Evolutionary conservation across 2,329 filamentous ascomycete species (phyloP).

Genomic region (Metarhizium humberi): DNA sequence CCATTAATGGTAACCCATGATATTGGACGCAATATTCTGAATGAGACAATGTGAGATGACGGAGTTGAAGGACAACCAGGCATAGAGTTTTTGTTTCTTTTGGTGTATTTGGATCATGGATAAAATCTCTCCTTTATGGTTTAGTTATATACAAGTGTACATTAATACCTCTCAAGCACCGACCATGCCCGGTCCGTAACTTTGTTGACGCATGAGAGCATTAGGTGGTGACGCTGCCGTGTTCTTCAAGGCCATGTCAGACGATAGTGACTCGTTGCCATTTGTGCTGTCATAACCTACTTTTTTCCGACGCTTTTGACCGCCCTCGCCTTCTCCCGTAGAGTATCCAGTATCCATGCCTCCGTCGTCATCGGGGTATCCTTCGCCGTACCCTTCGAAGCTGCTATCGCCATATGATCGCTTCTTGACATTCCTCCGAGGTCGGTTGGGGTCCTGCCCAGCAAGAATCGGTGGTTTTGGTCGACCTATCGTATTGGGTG

Average conservation of each 20-base stretch:
- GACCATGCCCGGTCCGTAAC: slow-evolving; percentile 50
- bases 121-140: background rate
- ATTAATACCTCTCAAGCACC: slow-evolving; percentile 35
- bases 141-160: background rate
- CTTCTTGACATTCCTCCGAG: slow-evolving; percentile 62
- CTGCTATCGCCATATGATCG: slow-evolving; percentile 66
- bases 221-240: slow-evolving; percentile 33
- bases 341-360: slow-evolving; percentile 55
- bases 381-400: slow-evolving; percentile 66
- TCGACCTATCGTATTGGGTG: slow-evolving; percentile 23
- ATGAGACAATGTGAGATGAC: background rate
- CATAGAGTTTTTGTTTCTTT: slow-evolving; percentile 1
- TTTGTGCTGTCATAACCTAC: slow-evolving; percentile 23
- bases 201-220: slow-evolving; percentile 37
- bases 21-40: background rate
- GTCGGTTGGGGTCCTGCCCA: slow-evolving; percentile 41
- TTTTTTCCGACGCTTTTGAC: slow-evolving; percentile 58
- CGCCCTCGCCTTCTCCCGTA: slow-evolving; percentile 62
- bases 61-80: background rate
- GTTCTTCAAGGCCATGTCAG: slow-evolving; percentile 29
- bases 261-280: slow-evolving; percentile 4
- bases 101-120: background rate
- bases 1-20: background rate
- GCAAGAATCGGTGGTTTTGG: slow-evolving; percentile 28
- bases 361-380: slow-evolving; percentile 58